Conservation (phyloP, 2,329 filamentous ascomycete species). For the Lachnellula occidentalis region DNA sequence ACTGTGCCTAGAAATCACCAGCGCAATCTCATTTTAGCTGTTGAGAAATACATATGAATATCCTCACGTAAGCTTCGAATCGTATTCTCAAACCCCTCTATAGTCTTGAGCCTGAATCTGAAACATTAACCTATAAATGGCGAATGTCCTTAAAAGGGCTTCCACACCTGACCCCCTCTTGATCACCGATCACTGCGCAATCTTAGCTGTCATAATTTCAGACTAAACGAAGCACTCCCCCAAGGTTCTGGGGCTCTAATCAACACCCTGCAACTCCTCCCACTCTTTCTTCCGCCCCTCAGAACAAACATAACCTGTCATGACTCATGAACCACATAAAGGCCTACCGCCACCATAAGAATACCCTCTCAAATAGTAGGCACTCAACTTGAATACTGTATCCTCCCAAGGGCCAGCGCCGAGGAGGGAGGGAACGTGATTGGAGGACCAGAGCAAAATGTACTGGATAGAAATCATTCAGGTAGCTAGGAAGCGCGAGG, state of each 20-base stretch:
- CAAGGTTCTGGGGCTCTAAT: neutral
- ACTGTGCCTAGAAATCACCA: no score
- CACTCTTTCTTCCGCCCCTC: slow-evolving; percentile 13
- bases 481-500: slow-evolving; percentile 45
- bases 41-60: no score
- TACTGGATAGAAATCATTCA: slow-evolving; percentile 46
- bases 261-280: slow-evolving; percentile 13
- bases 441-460: slow-evolving; percentile 32
- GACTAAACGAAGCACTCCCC: no score
- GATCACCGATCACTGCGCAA: no score
- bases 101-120: no score
- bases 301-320: slow-evolving; percentile 27
- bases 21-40: no score
- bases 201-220: no score
- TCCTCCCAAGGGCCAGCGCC: slow-evolving; percentile 39
- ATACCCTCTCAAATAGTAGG: slow-evolving; percentile 19
- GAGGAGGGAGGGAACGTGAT: slow-evolving; percentile 34
- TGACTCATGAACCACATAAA: slow-evolving; percentile 33
- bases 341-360: slow-evolving; percentile 13
- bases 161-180: no score
- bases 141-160: no score
- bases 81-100: no score
- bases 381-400: slow-evolving; percentile 41
- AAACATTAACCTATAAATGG: no score
- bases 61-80: no score